Evolutionary conservation across 345 rosid genomes (phyloP).

Genomic region (Heritiera littoralis): DNA sequence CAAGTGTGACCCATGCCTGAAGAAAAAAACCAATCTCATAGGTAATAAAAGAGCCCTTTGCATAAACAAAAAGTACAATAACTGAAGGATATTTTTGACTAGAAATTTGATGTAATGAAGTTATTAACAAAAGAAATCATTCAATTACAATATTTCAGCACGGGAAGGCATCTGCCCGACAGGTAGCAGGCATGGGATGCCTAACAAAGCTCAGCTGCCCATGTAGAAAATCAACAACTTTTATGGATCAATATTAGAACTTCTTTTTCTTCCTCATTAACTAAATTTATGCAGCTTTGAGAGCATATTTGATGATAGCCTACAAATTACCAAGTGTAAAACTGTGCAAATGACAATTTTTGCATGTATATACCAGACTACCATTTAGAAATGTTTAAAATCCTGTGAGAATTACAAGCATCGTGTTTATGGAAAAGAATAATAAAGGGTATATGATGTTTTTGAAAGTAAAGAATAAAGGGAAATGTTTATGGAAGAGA

Average conservation of each 20-base stretch:
- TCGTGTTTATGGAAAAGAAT: background rate
- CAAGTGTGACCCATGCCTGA: constrained; percentile 93
- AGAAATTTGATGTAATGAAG: background rate
- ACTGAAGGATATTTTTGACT: background rate
- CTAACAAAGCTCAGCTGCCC: background rate
- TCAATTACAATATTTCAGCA: background rate
- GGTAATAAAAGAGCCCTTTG: background rate
- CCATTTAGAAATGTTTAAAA: background rate
- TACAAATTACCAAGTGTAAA: background rate
- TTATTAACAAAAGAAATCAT: background rate
- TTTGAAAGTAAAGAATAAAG: background rate
- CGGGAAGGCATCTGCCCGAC: background rate
- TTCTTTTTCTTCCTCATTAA: background rate
- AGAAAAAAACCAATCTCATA: constrained; percentile 19
- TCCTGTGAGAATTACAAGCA: background rate
- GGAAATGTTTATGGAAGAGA: background rate
- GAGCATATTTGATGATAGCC: background rate
- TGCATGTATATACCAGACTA: background rate
- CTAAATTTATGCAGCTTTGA: background rate
- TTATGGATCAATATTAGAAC: background rate
- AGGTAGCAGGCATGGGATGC: background rate
- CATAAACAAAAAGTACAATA: background rate
- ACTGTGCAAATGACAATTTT: background rate
- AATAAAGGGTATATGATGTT: background rate
- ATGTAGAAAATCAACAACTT: background rate